Evolutionary conservation across 2,329 filamentous ascomycete species (phyloP).

Genomic region (Trichoderma semiorbis): DNA sequence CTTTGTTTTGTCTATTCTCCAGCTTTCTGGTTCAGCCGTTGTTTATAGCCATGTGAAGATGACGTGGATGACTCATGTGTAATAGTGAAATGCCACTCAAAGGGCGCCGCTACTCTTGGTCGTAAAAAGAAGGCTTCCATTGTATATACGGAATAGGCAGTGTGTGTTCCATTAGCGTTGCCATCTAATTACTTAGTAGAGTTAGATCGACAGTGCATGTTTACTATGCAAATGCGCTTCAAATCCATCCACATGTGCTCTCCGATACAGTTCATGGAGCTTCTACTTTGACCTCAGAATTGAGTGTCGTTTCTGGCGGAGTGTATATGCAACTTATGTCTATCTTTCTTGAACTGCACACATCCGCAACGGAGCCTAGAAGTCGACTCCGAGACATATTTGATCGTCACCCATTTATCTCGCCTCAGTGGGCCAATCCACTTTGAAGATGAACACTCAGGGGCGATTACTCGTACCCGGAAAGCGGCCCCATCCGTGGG

Average conservation of each 20-base stretch:
- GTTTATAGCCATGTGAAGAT: not conserved
- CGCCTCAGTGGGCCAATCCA: not conserved
- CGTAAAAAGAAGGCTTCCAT: not conserved
- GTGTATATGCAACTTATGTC: not conserved
- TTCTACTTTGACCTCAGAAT: not conserved
- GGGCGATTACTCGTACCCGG: not conserved
- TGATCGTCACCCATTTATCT: not conserved
- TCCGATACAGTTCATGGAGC: not conserved
- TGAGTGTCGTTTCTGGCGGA: not conserved
- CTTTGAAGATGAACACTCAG: not conserved
- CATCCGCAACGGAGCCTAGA: not conserved
- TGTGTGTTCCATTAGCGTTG: not conserved
- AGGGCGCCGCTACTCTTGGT: constrained; percentile 3
- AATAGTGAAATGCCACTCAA: not conserved
- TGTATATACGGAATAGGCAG: not conserved
- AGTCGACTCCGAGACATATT: not conserved
- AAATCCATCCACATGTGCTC: not conserved
- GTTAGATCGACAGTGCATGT: not conserved
- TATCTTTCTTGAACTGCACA: not conserved
- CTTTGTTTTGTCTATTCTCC: not conserved
- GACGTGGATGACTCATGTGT: not conserved
- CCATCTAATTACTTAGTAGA: not conserved
- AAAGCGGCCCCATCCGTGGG: not conserved
- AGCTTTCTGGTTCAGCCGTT: not conserved
- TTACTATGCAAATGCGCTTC: not conserved